Evolutionary conservation across 2,329 filamentous ascomycete genomes (phyloP).

Genomic region (Phyllosticta paracitricarpa): DNA sequence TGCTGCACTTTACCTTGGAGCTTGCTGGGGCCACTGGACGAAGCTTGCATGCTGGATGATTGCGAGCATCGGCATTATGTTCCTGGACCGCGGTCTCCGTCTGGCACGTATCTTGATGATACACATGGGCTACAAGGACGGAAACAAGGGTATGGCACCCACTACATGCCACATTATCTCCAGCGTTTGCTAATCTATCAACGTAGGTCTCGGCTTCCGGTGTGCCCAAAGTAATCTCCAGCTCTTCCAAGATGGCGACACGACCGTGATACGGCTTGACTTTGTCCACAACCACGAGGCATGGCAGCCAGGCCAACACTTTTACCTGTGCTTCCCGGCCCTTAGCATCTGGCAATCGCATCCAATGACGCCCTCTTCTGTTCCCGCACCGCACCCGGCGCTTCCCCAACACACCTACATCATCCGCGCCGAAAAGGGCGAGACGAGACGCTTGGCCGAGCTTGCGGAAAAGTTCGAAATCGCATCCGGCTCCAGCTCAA

Average conservation of each 20-base stretch:
- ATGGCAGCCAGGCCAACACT: slow-evolving; percentile 62
- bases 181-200: background rate
- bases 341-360: slow-evolving; percentile 63
- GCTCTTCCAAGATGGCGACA: slow-evolving; percentile 44
- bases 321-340: slow-evolving; percentile 58
- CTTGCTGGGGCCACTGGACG: slow-evolving; percentile 66
- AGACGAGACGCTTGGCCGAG: slow-evolving; percentile 24
- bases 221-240: slow-evolving; percentile 41
- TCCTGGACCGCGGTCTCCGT: slow-evolving; percentile 52
- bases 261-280: slow-evolving; percentile 50
- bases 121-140: slow-evolving; percentile 46
- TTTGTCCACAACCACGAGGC: slow-evolving; percentile 50
- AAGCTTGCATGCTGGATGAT: slow-evolving; percentile 59
- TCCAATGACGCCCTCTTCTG: slow-evolving; percentile 55
- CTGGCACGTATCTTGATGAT: slow-evolving; percentile 49
- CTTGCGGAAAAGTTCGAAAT: slow-evolving; percentile 14
- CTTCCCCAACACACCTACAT: slow-evolving; percentile 25
- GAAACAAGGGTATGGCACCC: slow-evolving; percentile 18
- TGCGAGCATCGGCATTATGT: slow-evolving; percentile 54
- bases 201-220: slow-evolving; percentile 42
- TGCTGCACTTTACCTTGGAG: slow-evolving; percentile 64
- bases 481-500: background rate
- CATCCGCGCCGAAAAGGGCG: slow-evolving; percentile 25
- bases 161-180: slow-evolving; percentile 10
- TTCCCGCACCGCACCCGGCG: slow-evolving; percentile 33